A percentile compares a stretch with the other conserved stretches of the same genome.
Conservation (phyloP, 139 green algal genomes). For the Chlorella sp. region DNA sequence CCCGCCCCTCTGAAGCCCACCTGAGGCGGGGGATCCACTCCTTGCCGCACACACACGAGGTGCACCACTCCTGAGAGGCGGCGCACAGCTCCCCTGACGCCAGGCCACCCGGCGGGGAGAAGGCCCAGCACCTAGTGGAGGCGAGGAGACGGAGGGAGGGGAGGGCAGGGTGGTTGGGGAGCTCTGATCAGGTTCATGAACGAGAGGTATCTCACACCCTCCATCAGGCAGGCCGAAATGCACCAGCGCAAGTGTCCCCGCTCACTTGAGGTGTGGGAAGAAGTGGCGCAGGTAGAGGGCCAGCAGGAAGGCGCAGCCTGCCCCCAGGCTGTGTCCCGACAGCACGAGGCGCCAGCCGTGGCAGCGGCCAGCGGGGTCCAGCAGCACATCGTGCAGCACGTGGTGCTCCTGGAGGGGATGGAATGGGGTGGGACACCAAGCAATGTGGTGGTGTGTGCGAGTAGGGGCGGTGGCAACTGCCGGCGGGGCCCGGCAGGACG, state of each 20-base stretch:
- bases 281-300: slow-evolving; percentile 59
- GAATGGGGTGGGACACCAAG: neutral
- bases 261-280: slow-evolving; percentile 48
- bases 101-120: slow-evolving; percentile 61
- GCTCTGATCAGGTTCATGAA: too few species aligned
- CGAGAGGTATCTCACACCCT: too few species aligned
- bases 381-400: slow-evolving; percentile 28
- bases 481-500: too few species aligned
- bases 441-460: neutral
- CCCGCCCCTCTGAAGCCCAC: too few species aligned
- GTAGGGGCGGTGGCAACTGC: too few species aligned
- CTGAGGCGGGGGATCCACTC: slow-evolving; percentile 70
- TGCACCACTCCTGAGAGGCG: slow-evolving; percentile 45
- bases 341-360: slow-evolving; percentile 64
- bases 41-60: slow-evolving; percentile 57
- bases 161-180: neutral
- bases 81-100: slow-evolving; percentile 31
- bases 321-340: slow-evolving; percentile 76
- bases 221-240: too few species aligned
- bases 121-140: slow-evolving; percentile 61
- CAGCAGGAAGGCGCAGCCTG: slow-evolving; percentile 69
- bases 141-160: neutral
- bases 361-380: slow-evolving; percentile 18
- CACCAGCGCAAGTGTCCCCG: neutral
- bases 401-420: neutral